Base-by-base conservation (phyloP, 352 stramenopile genomes). In the Phytopythium cucurbitacearum region DNA sequence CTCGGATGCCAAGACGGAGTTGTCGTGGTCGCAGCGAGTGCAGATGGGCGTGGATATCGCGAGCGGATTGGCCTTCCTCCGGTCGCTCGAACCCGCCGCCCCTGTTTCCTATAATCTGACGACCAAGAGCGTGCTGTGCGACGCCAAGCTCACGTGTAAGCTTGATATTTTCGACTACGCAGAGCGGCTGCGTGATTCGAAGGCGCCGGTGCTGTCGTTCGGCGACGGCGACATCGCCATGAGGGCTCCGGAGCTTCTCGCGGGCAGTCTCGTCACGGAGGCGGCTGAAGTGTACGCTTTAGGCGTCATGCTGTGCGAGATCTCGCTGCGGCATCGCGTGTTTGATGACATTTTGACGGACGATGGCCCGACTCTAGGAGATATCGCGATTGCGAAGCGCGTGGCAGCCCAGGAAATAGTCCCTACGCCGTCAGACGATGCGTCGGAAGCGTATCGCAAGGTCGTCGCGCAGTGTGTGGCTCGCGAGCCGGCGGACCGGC, bases 141-240 rank as follows among this genome's bases (percentile, higher is more conserved):
- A 76, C 40, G 62, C 52, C 4, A 64, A 85, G 4, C 56, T 86
- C n/a, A 78, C 68, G 39, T 90, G 79, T 52, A 92, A 92, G 56
- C 57, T 92, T 10, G 79, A 92, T 48, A 73, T 89, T 13, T 85
- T 92, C 50, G 76, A 91, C 48, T 88, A 85, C 36, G 72, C 69
- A 11, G 66, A 57, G 10, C 73, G 65, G 15, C 60, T 80, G 32
- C 76, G 78, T 3, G 80, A 80, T 34, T 57, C 81, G 28, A 53
- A 53, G 1, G 51, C 56, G 36, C 77, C 79, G 37, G 61, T 80
- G 11, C 51, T 67, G 10, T 77, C 62, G 1, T 90, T 65, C 15
- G 81, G 81, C 5, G 43, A 83, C 4, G 77, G 77, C 56, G 75
- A 84, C 53, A 87, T 90, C 40, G 64, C 64, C 4, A 64, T 61